A percentile compares a stretch with the other conserved stretches of the same genome.
phyloP scores from a whole-genome alignment of 331 rosid species.

The Pyrus hybrid region DNA sequence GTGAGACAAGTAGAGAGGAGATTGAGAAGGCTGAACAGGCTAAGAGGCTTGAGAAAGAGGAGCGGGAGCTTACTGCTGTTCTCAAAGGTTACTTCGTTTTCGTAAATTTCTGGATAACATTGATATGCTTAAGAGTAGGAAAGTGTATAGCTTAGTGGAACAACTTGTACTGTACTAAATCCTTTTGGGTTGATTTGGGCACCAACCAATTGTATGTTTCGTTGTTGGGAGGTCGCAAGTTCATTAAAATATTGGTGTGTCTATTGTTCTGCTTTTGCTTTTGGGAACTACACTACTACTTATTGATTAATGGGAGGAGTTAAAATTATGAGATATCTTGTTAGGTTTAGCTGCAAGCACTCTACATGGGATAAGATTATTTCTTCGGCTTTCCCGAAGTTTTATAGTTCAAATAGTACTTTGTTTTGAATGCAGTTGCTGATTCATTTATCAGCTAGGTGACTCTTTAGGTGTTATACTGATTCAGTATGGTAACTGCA shows the following conservation, averaged over 20 bases:
- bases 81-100: slow-evolving; percentile 42
- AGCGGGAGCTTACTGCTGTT: slow-evolving; percentile 50
- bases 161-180: too few relatives aligned
- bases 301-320: too few relatives aligned
- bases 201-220: neutral
- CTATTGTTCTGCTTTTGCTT: neutral
- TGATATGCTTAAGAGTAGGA: neutral
- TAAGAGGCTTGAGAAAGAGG: slow-evolving; percentile 44
- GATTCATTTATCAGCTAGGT: neutral
- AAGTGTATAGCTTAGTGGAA: neutral
- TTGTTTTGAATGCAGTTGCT: neutral
- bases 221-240: neutral
- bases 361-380: neutral
- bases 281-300: neutral
- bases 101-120: neutral
- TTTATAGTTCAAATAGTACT: neutral
- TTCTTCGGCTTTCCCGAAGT: neutral
- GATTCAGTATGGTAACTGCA: slow-evolving; percentile 14
- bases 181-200: neutral
- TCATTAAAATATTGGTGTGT: neutral
- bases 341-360: neutral
- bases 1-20: slow-evolving; percentile 12
- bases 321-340: neutral
- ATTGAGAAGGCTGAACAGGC: slow-evolving; percentile 35
- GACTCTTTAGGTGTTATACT: neutral